A percentile compares a stretch with the other conserved stretches of the same genome.
Evolutionary conservation across 2,329 filamentous ascomycete species (phyloP).

Genomic region (Neofusicoccum kwambonambiense): DNA sequence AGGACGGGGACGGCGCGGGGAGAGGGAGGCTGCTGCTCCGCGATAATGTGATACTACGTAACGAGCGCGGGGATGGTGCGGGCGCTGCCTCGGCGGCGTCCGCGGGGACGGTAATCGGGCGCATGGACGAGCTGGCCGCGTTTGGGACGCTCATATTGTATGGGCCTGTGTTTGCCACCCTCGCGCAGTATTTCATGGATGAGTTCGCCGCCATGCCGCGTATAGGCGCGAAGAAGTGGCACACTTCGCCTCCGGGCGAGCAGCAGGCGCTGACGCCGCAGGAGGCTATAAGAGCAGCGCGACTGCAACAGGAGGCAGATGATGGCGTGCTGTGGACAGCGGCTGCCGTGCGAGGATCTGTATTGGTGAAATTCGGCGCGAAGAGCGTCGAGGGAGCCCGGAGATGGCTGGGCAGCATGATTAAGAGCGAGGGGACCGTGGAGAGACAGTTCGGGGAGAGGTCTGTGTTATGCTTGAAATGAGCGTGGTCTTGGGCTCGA

Average conservation of each 20-base stretch:
- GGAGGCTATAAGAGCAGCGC: conserved; percentile 50
- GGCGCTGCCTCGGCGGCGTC: conserved; percentile 45
- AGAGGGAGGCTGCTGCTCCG: conserved; percentile 68
- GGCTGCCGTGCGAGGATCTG: conserved; percentile 58
- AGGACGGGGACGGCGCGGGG: conserved; percentile 19
- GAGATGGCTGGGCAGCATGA: conserved; percentile 74
- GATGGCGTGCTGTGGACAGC: conserved; percentile 39
- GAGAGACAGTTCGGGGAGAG: conserved; percentile 73
- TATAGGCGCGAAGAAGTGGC: conserved; percentile 79
- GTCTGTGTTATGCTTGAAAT: conserved; percentile 64
- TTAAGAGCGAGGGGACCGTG: conserved; percentile 72
- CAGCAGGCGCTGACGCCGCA: conserved; percentile 27
- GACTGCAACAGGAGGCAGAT: conserved; percentile 57
- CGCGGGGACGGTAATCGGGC: conserved; percentile 32
- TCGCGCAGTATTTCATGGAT: conserved; percentile 72
- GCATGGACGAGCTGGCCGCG: conserved; percentile 73
- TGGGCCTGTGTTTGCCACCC: conserved; percentile 64
- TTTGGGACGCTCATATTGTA: conserved; percentile 83
- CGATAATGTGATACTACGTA: conserved; percentile 72
- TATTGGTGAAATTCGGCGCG: conserved; percentile 88
- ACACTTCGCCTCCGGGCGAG: conserved; percentile 29
- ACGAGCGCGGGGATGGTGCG: background rate
- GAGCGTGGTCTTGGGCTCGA: background rate
- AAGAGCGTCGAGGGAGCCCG: conserved; percentile 76
- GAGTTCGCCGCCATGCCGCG: conserved; percentile 78